These are phyloP conservation scores for Capsella bursapastoris DNA, from an alignment of 345 rosid species.

Conservation along the genomic window DNA sequence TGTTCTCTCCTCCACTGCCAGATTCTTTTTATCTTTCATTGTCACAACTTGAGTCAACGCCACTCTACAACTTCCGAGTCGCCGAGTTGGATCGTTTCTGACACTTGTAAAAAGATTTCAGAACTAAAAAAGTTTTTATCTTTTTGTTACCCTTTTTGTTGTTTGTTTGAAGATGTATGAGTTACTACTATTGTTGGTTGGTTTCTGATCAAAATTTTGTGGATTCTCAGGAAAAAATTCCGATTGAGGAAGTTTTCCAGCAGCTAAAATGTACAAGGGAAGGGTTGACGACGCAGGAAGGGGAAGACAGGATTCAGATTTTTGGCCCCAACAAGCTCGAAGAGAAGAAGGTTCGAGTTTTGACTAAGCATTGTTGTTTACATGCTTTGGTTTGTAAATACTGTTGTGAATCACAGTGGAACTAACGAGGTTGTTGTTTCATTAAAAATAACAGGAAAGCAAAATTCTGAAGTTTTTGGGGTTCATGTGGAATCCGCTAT, in stretches of 20 bases:
- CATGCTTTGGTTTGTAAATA: slow-evolving; percentile 1
- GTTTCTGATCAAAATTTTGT: slow-evolving; percentile 28
- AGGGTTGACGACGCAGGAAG: slow-evolving; percentile 78
- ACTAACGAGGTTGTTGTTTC: slow-evolving; percentile 16
- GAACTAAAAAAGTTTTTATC: not conserved
- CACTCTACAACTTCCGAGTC: slow-evolving; percentile 25
- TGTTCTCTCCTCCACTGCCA: slow-evolving; percentile 34
- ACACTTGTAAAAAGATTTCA: slow-evolving; percentile 1
- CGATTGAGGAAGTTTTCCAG: slow-evolving; percentile 86
- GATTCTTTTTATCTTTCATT: slow-evolving; percentile 33
- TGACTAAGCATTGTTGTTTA: slow-evolving; percentile 34
- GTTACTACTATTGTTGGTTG: not conserved
- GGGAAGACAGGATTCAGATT: slow-evolving; percentile 66
- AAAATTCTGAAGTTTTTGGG: slow-evolving; percentile 45
- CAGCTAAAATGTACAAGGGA: slow-evolving; percentile 78
- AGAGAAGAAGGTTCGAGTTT: slow-evolving; percentile 63
- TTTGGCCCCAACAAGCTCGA: slow-evolving; percentile 97
- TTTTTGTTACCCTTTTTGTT: not conserved
- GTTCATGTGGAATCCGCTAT: slow-evolving; percentile 53
- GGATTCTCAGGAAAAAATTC: slow-evolving; percentile 71
- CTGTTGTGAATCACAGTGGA: not conserved
- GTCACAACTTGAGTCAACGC: slow-evolving; percentile 46
- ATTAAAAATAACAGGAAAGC: slow-evolving; percentile 29
- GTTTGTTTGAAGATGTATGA: slow-evolving; percentile 13
- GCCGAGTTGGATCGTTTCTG: slow-evolving; percentile 34